Evolutionary conservation across 768 basidiomycete genomes (phyloP).

Genomic region (Dendrothele bispora): DNA sequence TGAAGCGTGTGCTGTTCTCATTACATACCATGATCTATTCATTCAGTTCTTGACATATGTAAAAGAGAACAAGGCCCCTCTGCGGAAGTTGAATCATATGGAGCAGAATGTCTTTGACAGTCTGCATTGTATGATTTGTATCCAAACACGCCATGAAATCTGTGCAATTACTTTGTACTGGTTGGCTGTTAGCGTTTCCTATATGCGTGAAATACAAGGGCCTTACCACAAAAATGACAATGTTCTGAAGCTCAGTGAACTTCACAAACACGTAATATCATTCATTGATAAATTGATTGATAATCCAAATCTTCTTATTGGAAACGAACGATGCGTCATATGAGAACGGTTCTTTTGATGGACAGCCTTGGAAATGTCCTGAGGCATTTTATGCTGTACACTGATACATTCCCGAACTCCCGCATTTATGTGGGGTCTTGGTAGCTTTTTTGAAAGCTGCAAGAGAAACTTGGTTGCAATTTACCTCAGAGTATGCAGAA

Average conservation of each 20-base stretch:
- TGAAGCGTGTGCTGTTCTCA: slow-evolving; percentile 15
- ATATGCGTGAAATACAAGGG: slow-evolving; percentile 9
- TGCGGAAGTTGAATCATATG: slow-evolving; percentile 17
- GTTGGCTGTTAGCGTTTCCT: slow-evolving; percentile 9
- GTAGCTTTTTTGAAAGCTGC: slow-evolving; percentile 7
- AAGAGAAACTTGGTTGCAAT: neutral
- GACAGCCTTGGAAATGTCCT: slow-evolving; percentile 8
- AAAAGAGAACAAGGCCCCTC: too few relatives aligned
- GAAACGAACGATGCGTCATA: neutral
- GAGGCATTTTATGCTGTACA: too few relatives aligned
- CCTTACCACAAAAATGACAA: slow-evolving; percentile 11
- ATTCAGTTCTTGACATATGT: slow-evolving; percentile 19
- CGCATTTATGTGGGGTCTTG: slow-evolving; percentile 2
- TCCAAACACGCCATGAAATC: slow-evolving; percentile 12
- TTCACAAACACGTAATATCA: slow-evolving; percentile 7
- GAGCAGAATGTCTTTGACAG: slow-evolving; percentile 19
- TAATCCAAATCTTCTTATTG: slow-evolving; percentile 7
- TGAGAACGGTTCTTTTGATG: slow-evolving; percentile 6
- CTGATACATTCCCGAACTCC: neutral
- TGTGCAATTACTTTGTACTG: slow-evolving; percentile 7
- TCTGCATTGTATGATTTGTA: slow-evolving; percentile 12
- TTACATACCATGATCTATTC: slow-evolving; percentile 17
- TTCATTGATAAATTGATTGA: slow-evolving; percentile 10
- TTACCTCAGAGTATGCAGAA: too few relatives aligned
- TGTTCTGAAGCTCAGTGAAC: slow-evolving; percentile 13